Percentiles rank a stretch among this genome's conserved stretches.
These are phyloP conservation scores for Brassica juncea DNA, from an alignment of 345 rosid genomes.

Conservation along the genomic window DNA sequence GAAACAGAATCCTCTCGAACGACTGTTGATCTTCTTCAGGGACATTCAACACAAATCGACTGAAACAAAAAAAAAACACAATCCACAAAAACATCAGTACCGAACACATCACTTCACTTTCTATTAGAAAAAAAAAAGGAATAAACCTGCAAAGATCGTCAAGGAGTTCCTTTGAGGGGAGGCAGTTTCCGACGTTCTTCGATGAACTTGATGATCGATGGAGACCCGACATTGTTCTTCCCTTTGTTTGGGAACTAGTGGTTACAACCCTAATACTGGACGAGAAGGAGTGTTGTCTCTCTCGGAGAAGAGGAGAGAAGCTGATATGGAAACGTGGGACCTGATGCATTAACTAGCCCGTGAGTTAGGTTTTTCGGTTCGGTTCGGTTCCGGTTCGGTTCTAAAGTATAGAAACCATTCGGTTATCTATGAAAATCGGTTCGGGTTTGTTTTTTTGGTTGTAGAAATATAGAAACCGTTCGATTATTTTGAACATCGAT, in stretches of 20 bases:
- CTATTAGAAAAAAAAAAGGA: neutral
- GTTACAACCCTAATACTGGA: neutral
- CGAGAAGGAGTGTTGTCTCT: neutral
- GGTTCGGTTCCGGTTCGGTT: too few relatives aligned
- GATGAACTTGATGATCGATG: conserved; percentile 73
- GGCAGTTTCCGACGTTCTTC: conserved; percentile 69
- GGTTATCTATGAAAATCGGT: too few relatives aligned
- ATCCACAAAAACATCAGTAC: neutral
- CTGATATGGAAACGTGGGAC: neutral
- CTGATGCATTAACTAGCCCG: neutral
- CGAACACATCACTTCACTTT: neutral
- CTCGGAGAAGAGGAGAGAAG: neutral
- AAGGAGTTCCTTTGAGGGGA: conserved; percentile 93
- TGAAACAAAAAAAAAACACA: conserved; percentile 37
- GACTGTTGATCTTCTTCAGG: conserved; percentile 98
- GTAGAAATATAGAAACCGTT: too few relatives aligned
- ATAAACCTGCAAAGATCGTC: conserved; percentile 96
- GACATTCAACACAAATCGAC: conserved; percentile 96
- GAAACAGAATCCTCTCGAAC: conserved; percentile 90
- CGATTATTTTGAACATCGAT: too few relatives aligned
- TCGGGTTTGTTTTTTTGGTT: too few relatives aligned
- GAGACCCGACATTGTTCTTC: conserved; percentile 55
- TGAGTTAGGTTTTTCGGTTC: too few relatives aligned
- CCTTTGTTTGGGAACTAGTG: neutral
- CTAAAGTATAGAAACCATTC: too few relatives aligned